Conservation (phyloP, 805 yeast genomes). For the Yamadazyma olivae region DNA sequence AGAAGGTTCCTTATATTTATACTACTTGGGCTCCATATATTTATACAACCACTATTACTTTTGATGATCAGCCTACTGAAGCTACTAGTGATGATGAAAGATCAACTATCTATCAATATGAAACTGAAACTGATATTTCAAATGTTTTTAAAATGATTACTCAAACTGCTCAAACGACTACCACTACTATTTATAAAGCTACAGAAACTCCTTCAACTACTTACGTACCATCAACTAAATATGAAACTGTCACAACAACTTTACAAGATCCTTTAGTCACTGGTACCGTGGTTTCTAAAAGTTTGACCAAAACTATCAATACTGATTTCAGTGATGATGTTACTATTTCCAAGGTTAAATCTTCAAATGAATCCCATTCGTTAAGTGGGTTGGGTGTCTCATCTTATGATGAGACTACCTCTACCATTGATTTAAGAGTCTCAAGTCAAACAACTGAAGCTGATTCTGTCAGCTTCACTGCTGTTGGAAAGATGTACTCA, state of each 20-base stretch:
- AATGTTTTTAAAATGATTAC: conserved; percentile 9
- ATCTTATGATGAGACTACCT: conserved; percentile 1
- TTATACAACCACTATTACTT: conserved; percentile 11
- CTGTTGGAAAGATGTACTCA: conserved; percentile 8
- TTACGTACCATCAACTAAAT: conserved; percentile 16
- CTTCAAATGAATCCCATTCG: conserved; percentile 4
- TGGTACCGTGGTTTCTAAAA: conserved; percentile 19
- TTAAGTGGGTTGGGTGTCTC: background rate
- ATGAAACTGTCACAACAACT: conserved; percentile 20
- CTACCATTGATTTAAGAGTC: conserved; percentile 16
- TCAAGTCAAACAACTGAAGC: conserved; percentile 4
- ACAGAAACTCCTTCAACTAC: conserved; percentile 21
- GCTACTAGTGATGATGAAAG: background rate
- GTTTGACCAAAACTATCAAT: conserved; percentile 16
- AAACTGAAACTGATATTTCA: conserved; percentile 19
- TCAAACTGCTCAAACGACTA: conserved; percentile 25
- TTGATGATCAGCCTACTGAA: conserved; percentile 1
- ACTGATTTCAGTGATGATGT: conserved; percentile 5
- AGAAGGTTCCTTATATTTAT: conserved; percentile 12
- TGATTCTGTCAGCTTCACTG: background rate
- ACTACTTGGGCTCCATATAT: conserved; percentile 14
- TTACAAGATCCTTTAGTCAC: conserved; percentile 27
- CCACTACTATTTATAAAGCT: conserved; percentile 25
- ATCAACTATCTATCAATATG: conserved; percentile 14
- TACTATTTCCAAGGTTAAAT: conserved; percentile 1